Evolutionary conservation across 495 filamentous ascomycete species (phyloP).

Genomic region (Tuber magnatum): DNA sequence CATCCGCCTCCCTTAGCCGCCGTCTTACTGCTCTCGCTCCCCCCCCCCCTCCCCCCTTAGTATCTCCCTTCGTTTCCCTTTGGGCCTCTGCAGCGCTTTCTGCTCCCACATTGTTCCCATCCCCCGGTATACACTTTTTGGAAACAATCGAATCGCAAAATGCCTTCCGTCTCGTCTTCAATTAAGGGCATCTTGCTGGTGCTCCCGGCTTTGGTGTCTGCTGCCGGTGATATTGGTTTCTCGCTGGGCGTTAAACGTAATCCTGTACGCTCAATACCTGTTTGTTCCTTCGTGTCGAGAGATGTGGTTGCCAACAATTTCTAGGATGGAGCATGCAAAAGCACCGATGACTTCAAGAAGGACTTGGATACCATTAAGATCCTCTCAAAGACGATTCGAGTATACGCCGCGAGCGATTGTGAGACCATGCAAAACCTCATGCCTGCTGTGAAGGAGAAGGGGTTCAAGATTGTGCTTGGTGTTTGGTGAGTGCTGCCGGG

Average conservation of each 20-base stretch:
- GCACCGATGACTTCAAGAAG: slow-evolving; percentile 61
- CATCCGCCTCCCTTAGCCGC: not conserved
- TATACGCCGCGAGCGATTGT: slow-evolving; percentile 64
- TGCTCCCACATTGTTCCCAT: not conserved
- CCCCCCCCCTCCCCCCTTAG: too few species aligned
- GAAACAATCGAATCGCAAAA: slow-evolving; percentile 21
- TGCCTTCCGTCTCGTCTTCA: slow-evolving; percentile 43
- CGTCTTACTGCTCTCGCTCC: not conserved
- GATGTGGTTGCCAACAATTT: slow-evolving; percentile 9
- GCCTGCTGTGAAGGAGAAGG: slow-evolving; percentile 62
- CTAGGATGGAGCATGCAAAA: slow-evolving; percentile 56
- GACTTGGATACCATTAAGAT: slow-evolving; percentile 45
- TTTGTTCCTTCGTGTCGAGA: not conserved
- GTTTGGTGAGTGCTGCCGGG: slow-evolving; percentile 54
- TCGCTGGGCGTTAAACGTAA: slow-evolving; percentile 50
- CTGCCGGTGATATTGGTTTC: slow-evolving; percentile 50
- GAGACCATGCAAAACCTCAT: slow-evolving; percentile 59
- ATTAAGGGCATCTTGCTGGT: slow-evolving; percentile 42
- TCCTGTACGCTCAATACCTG: slow-evolving; percentile 20
- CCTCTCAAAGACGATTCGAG: slow-evolving; percentile 52
- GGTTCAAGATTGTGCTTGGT: slow-evolving; percentile 68
- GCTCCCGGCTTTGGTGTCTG: slow-evolving; percentile 44
- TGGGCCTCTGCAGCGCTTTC: not conserved
- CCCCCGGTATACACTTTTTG: not conserved
- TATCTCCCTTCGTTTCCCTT: not conserved